A percentile compares a stretch with the other conserved stretches of the same genome.
Evolutionary conservation across 129 eudicot genomes (phyloP).

Genomic region (Flaveria brownii): DNA sequence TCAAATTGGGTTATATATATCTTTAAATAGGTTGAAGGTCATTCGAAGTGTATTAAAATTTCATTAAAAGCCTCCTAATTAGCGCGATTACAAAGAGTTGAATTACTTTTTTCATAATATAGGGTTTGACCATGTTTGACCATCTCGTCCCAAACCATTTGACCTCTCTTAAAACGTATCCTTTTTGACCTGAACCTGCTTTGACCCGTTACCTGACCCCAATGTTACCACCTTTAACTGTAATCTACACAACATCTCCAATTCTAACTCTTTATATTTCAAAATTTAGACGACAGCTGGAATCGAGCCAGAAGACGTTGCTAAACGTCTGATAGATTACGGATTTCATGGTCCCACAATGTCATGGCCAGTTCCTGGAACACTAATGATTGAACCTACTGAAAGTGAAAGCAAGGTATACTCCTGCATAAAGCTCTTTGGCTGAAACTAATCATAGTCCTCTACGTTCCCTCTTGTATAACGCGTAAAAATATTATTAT

Average conservation of each 20-base stretch:
- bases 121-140: background rate
- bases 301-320: constrained; percentile 95
- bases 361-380: constrained; percentile 99
- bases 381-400: constrained; percentile 98
- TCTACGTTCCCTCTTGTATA: constrained; percentile 16
- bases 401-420: constrained; percentile 99
- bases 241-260: background rate
- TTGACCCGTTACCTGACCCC: background rate
- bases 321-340: constrained; percentile 92
- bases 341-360: constrained; percentile 98
- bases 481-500: background rate
- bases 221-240: background rate
- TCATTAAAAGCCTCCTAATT: background rate
- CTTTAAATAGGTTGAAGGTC: background rate
- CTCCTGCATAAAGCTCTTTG: background rate
- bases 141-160: background rate
- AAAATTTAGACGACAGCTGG: constrained; percentile 76
- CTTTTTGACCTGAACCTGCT: background rate
- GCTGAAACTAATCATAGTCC: background rate
- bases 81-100: background rate
- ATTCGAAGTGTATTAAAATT: background rate
- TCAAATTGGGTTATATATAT: background rate
- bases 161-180: background rate
- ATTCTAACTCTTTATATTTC: background rate
- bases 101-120: background rate